Base-by-base conservation (phyloP, 352 stramenopile species). In the Globisporangium alternatum region DNA sequence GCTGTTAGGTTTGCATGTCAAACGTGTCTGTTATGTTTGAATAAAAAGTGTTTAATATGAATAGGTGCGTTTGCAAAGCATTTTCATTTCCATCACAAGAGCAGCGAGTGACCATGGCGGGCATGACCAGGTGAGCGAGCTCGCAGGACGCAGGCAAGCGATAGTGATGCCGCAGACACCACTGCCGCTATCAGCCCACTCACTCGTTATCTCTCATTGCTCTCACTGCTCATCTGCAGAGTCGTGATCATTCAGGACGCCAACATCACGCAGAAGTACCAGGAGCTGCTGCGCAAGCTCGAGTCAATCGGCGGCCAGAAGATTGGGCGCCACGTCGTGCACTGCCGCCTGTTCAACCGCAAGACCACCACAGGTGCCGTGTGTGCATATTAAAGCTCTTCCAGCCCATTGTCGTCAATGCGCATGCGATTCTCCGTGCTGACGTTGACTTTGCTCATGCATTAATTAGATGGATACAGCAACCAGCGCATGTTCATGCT, bases 401-500 rank as follows among this genome's bases (percentile, higher is more conserved):
- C 28, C 3, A 17, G 19, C 21, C 9, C 35, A 15, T 12, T 41
- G 35, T 15, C 35, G 12, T 12, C 3, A 19, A 17, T 41, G 9
- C 9, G 35, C 35, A 41, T 41, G 35, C 35, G 58, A 19, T 19
- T 5, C 8, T 22, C 25, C n/a, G 12, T 43, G 22, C 21, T 25
- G 8, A 48, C n/a, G 39, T 33, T n/a, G 12, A 12, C 7, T 25
- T 22, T 33, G 2, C 17, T 63, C 8, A 54, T 44, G 25, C 17
- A n/a, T 68, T 25, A 7, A 13, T 15, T 76, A 90, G 86, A 86
- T 61, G 84, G 83, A 37, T 92, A 90, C 74, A 76, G 72, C 58
- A 95, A 93, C 77, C 86, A 95, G 76, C 86, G 86, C 72, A 95
- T 95, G 86, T 93, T 91, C 77, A 90, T 95, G 83, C 73, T 95